Evolutionary conservation across 2,329 filamentous ascomycete species (phyloP).

Genomic region (Bisporella sp.): DNA sequence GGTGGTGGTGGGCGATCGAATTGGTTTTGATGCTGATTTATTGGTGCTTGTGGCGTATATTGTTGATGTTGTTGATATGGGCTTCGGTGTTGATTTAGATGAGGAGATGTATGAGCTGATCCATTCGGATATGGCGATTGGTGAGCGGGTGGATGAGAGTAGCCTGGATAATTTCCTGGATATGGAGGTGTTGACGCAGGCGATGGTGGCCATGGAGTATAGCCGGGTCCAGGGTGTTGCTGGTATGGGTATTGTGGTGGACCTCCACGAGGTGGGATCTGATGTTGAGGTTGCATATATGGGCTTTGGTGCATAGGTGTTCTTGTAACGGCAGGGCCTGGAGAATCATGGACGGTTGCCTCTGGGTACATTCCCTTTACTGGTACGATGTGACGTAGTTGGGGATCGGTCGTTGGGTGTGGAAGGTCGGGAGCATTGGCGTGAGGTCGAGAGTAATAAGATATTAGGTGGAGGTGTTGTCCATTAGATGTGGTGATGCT

Average conservation of each 20-base stretch:
- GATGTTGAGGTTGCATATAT: constrained; percentile 34
- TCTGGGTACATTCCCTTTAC: constrained; percentile 96
- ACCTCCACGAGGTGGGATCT: constrained; percentile 3
- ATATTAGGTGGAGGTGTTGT: constrained; percentile 94
- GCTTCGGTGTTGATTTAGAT: constrained; percentile 20
- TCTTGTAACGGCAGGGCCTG: constrained; percentile 73
- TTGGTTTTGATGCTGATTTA: constrained; percentile 15
- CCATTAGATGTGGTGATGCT: constrained; percentile 90
- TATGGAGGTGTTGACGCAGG: constrained; percentile 47
- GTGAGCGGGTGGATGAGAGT: constrained; percentile 25
- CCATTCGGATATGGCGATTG: constrained; percentile 21
- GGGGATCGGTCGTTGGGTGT: constrained; percentile 75
- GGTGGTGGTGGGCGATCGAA: constrained; percentile 29
- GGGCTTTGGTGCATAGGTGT: constrained; percentile 55
- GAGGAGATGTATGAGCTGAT: constrained; percentile 23
- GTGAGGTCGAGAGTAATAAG: constrained; percentile 83
- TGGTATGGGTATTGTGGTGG: constrained; percentile 27
- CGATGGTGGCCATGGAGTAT: constrained; percentile 47
- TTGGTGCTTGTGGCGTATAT: constrained; percentile 10
- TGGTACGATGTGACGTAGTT: constrained; percentile 74
- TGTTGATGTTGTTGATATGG: constrained; percentile 17
- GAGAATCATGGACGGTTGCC: constrained; percentile 83
- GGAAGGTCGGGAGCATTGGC: constrained; percentile 65
- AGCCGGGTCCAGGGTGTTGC: constrained; percentile 33
- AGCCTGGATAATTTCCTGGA: constrained; percentile 31